Base-by-base conservation (phyloP, 1,284 basidiomycete species). In the Microbotryum violaceum region DNA sequence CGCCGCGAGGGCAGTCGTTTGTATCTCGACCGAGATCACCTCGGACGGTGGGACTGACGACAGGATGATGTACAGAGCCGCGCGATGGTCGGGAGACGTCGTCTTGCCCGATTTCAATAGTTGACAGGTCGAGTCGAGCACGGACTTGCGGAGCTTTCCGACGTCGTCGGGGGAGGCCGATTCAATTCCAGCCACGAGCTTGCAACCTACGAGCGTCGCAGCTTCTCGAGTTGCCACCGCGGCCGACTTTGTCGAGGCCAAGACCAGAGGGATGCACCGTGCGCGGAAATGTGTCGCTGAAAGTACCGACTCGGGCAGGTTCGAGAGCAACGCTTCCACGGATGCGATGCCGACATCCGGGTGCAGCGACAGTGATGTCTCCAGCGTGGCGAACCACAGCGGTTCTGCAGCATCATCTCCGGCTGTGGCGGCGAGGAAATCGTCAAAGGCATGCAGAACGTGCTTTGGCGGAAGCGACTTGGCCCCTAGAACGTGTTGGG, bases 81-180 rank as follows among this genome's bases (percentile, higher is more conserved):
- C 75, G n/a, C 91, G 85, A 73, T 97, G 90, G 63, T 93, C 91
- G 4, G 88, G 82, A 2, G 89, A 89, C 0, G 85, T 78, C 0
- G 89, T 89, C 78, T 94, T 97, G 37, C 89, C 87, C 0, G 84
- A 76, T 71, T 87, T 86, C 6, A 89, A 87, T 0, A 90, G 79
- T 18, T 78, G 77, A 16, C 91, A 78, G 2, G 92, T 75, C 66
- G 92, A 89, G 12, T 79, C 81, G 6, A 82, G 80, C 4, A 80
- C 68, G 58, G 80, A 79, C 12, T 42, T 14, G 14, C 71, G 67
- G 23, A 71, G 71, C 2, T 71, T 53, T 16, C 48, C 54, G 45
- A 57, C 60, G 44, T 54, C 45, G 0, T 16, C 37, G 12, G 48
- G 8, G 12, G 49, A 46, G 7, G 20, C 21, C 45, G 50, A 74